Conservation (phyloP, 257 asterid genomes). For the Paraleonurus japonicus region DNA sequence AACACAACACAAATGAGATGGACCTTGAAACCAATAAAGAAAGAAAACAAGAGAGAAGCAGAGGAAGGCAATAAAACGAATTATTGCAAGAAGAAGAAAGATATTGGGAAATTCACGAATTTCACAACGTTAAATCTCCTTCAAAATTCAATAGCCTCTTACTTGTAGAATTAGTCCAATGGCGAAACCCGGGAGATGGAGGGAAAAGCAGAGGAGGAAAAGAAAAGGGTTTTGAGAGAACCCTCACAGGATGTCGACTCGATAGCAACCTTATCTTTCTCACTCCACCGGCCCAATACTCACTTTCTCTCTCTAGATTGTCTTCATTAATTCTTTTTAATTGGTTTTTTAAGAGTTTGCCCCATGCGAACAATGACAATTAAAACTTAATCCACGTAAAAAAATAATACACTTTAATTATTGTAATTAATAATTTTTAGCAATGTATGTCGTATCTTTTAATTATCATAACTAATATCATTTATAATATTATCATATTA, state of each 20-base stretch:
- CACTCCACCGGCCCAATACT: neutral
- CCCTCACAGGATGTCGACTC: neutral
- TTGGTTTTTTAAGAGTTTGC: too few species aligned
- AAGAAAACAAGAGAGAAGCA: neutral
- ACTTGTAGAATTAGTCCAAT: neutral
- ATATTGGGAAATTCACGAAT: neutral
- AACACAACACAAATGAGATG: neutral
- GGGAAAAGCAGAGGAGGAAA: neutral
- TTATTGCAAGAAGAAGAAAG: neutral
- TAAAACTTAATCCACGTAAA: too few species aligned
- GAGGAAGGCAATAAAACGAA: neutral
- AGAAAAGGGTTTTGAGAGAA: slow-evolving; percentile 34
- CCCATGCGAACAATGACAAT: too few species aligned
- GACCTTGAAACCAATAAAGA: neutral
- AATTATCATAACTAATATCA: too few species aligned
- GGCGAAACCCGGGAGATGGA: neutral
- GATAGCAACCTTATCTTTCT: slow-evolving; percentile 29
- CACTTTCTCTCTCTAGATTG: neutral
- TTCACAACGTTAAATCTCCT: neutral
- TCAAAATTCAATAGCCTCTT: neutral
- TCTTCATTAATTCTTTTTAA: too few species aligned
- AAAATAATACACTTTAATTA: too few species aligned
- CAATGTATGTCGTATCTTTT: too few species aligned
- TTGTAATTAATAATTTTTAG: too few species aligned
- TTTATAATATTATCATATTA: too few species aligned